Evolutionary conservation across 1,284 basidiomycete species (phyloP).

Genomic region (Apiotrichum montevideense): DNA sequence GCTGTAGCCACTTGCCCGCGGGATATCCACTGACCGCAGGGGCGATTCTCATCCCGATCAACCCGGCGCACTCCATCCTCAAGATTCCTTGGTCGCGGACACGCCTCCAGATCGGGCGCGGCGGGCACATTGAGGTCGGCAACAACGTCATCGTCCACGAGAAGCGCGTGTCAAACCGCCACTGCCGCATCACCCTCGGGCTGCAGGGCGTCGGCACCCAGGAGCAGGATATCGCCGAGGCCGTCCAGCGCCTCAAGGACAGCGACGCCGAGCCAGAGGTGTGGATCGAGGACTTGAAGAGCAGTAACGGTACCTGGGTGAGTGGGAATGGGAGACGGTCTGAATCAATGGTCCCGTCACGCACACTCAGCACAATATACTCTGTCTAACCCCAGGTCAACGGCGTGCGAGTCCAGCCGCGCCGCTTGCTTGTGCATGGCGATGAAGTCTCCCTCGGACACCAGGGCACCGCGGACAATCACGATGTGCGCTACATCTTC

Average conservation of each 20-base stretch:
- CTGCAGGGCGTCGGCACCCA: constrained; percentile 21
- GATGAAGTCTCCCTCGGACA: constrained; percentile 76
- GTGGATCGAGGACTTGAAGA: constrained; percentile 59
- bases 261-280: constrained; percentile 53
- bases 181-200: constrained; percentile 39
- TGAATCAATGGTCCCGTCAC: no score
- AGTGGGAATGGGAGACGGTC: constrained; percentile 35
- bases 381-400: constrained; percentile 57
- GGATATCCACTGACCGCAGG: constrained; percentile 22
- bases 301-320: constrained; percentile 81
- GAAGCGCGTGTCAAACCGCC: constrained; percentile 42
- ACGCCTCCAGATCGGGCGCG: constrained; percentile 39
- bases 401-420: constrained; percentile 56
- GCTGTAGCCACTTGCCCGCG: not conserved
- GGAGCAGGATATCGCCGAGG: constrained; percentile 1
- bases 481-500: constrained; percentile 50
- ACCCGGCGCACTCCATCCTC: constrained; percentile 33
- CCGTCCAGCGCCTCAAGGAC: constrained; percentile 28
- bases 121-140: constrained; percentile 16
- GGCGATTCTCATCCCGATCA: constrained; percentile 45
- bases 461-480: constrained; percentile 45
- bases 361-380: no score
- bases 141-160: constrained; percentile 41
- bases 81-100: constrained; percentile 44
- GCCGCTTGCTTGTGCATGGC: constrained; percentile 62